phyloP scores from a whole-genome alignment of 257 asterid genomes.

The Haberlea rhodopensis region DNA sequence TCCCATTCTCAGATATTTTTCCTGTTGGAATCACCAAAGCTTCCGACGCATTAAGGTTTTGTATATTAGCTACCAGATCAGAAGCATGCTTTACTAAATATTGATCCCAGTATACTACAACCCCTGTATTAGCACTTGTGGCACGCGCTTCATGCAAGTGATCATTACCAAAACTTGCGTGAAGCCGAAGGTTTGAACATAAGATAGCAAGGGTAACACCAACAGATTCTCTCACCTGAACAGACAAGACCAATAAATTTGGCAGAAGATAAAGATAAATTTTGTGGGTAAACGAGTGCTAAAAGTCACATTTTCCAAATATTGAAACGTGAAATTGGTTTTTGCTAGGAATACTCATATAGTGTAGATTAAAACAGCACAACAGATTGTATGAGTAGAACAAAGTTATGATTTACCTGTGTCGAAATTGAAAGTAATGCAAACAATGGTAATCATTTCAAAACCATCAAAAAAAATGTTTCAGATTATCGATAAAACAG shows the following conservation, averaged over 20 bases:
- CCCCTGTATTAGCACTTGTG: constrained; percentile 25
- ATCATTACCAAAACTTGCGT: constrained; percentile 42
- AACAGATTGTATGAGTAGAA: neutral
- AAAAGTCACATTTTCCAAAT: constrained; percentile 17
- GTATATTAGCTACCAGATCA: constrained; percentile 69
- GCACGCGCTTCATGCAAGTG: constrained; percentile 39
- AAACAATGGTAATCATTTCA: constrained; percentile 3
- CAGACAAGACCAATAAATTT: constrained; percentile 24
- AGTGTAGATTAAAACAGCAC: neutral
- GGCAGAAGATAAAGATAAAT: constrained; percentile 21
- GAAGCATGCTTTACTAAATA: constrained; percentile 63
- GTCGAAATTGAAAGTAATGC: constrained; percentile 12
- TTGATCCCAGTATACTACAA: constrained; percentile 60
- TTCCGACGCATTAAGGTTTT: constrained; percentile 60
- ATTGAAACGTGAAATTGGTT: constrained; percentile 12
- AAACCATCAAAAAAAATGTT: constrained; percentile 15
- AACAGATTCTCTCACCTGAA: constrained; percentile 95
- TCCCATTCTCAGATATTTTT: constrained; percentile 43
- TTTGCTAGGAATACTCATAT: constrained; percentile 9
- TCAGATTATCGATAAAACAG: neutral
- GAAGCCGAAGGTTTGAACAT: constrained; percentile 87
- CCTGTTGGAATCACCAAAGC: constrained; percentile 41
- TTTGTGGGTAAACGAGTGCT: constrained; percentile 7
- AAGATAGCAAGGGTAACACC: constrained; percentile 84
- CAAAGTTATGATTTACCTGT: neutral